phyloP scores from a whole-genome alignment of 2,329 filamentous ascomycete genomes.

The Trichoderma simmonsii region DNA sequence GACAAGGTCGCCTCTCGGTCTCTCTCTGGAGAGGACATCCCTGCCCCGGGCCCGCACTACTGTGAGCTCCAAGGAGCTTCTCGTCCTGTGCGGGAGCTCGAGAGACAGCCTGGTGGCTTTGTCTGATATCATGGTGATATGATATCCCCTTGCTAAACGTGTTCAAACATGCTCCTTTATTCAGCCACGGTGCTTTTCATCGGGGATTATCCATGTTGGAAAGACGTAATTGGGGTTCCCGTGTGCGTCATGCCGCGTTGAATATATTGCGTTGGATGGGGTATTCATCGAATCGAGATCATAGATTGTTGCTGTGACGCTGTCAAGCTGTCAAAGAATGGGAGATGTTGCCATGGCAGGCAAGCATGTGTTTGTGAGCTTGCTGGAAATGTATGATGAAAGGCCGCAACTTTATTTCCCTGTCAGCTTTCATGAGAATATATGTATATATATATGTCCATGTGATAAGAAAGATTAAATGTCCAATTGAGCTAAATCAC shows the following conservation, averaged over 20 bases:
- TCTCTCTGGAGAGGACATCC: not conserved
- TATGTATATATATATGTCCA: not conserved
- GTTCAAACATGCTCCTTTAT: not conserved
- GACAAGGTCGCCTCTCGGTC: slow-evolving; percentile 1
- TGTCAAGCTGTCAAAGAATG: not conserved
- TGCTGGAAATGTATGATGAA: slow-evolving; percentile 5
- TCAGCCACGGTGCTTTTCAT: not conserved
- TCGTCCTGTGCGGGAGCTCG: not conserved
- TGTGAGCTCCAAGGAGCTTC: not conserved
- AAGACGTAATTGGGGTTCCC: not conserved
- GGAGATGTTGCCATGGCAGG: not conserved
- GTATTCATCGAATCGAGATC: not conserved
- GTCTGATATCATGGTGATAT: slow-evolving; percentile 18
- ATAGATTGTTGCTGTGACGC: not conserved
- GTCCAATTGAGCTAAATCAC: not conserved
- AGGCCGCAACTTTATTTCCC: slow-evolving; percentile 4
- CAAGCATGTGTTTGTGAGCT: not conserved
- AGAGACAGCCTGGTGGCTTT: not conserved
- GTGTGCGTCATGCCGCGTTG: slow-evolving; percentile 8
- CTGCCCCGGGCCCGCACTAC: not conserved
- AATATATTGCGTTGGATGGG: not conserved
- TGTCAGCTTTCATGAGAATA: not conserved
- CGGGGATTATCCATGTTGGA: not conserved
- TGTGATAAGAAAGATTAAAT: not conserved
- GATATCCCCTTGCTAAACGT: not conserved